A percentile compares a stretch with the other conserved stretches of the same genome.
Conservation (phyloP, 305 asterid species). For the Fraxinus greggii region DNA sequence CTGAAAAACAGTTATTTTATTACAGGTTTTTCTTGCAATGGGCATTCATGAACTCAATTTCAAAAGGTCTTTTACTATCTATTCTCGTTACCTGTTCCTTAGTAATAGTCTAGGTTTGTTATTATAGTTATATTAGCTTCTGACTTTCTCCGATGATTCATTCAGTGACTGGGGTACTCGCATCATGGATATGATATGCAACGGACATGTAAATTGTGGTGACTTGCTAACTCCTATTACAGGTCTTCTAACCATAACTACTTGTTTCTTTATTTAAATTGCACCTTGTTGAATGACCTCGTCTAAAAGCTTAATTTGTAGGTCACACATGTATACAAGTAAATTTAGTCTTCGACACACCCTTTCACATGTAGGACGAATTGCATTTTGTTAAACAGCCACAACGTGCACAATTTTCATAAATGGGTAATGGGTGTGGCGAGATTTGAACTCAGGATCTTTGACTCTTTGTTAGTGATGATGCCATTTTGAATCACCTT, state of each 20-base stretch:
- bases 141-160: conserved; percentile 21
- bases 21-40: conserved; percentile 63
- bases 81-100: conserved; percentile 12
- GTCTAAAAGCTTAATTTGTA: not conserved
- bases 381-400: not conserved
- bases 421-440: not conserved
- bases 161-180: conserved; percentile 61
- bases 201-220: conserved; percentile 63
- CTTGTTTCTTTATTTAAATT: not conserved
- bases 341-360: not conserved
- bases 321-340: not conserved
- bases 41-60: conserved; percentile 91
- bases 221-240: conserved; percentile 71
- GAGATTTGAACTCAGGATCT: not conserved
- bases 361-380: not conserved
- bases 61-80: conserved; percentile 56
- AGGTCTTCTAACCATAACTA: conserved; percentile 45
- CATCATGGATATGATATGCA: conserved; percentile 81
- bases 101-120: conserved; percentile 14
- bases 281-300: no score
- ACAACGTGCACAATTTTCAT: not conserved
- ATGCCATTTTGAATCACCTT: not conserved
- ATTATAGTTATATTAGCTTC: conserved; percentile 7
- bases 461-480: not conserved
- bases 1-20: conserved; percentile 22